These are phyloP conservation scores for Quercus tomentella DNA, from an alignment of 331 rosid species.

Conservation along the genomic window DNA sequence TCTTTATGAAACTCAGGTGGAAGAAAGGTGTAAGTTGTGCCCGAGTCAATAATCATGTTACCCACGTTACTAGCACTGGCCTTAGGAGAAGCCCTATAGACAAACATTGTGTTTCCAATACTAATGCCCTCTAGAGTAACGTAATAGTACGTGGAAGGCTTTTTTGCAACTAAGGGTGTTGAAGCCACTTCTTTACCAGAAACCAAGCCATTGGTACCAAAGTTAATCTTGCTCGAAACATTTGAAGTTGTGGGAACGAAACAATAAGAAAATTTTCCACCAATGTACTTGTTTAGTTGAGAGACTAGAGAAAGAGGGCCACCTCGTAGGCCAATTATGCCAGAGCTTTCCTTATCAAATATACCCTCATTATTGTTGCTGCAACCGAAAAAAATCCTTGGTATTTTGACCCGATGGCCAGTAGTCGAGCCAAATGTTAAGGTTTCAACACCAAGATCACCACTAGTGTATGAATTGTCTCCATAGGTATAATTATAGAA, in stretches of 20 bases:
- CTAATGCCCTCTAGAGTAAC: conserved; percentile 45
- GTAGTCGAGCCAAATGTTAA: conserved; percentile 24
- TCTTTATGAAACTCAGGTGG: conserved; percentile 7
- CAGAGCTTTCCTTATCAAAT: conserved; percentile 27
- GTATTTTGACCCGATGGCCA: not conserved
- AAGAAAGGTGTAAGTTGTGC: conserved; percentile 39
- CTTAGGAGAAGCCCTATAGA: not conserved
- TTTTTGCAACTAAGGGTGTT: conserved; percentile 26
- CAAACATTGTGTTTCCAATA: conserved; percentile 36
- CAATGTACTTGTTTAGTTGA: conserved; percentile 23
- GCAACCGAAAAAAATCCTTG: conserved; percentile 37
- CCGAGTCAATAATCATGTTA: conserved; percentile 45
- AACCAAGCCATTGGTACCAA: conserved; percentile 28
- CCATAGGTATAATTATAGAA: conserved; percentile 37
- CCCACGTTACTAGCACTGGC: conserved; percentile 8
- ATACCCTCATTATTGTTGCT: conserved; percentile 36
- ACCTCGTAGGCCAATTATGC: conserved; percentile 52
- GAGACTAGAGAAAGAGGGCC: conserved; percentile 49
- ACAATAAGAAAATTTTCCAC: conserved; percentile 52
- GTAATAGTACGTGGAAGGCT: conserved; percentile 16
- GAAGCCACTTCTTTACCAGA: conserved; percentile 17
- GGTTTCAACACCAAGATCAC: conserved; percentile 41
- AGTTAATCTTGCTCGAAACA: conserved; percentile 33
- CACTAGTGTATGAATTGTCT: conserved; percentile 38
- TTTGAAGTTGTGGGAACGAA: not conserved